Evolutionary conservation across 495 filamentous ascomycete species (phyloP), one percentile per base, ranked within the genome.

Genomic region (Penicillium herquei): DNA sequence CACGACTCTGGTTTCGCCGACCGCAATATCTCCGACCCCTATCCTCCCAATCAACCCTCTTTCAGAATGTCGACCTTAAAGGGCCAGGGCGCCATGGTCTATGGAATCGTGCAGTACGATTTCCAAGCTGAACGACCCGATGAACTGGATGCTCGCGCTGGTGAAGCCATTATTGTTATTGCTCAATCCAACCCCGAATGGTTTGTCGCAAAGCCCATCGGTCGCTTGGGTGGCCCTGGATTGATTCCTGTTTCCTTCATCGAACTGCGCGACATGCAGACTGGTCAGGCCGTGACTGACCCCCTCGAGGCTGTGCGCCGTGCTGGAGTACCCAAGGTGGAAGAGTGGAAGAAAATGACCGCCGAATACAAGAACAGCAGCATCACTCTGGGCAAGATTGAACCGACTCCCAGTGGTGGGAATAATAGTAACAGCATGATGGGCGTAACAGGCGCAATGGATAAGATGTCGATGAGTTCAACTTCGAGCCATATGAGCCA

Each of bases 311-410:
- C 95, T 7, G 90, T 98, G 49, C 84, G 83, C 56, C 82, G 86
- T 63, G 94, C 95, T 39, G 94, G 94, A 8, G 91, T 98, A 40
- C 94, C 95, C n/a, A 88, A 88, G 67, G 95, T 98, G 11, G 94
- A 98, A 68, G 95, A 98, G 64, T 98, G 94, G 94, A 98, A 98
- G 81, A 96, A 95, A 76, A 96, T 97, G 91, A 94, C 94, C 9
- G 92, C 91, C 18, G 92, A 97, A 46, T 98, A 98, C 76, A 98
- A 98, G 80, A 96, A 98, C 68, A 96, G 91, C 71, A 97, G 93
- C 71, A 98, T 98, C 67, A 90, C 90, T 5, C 78, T 98, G 31
- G 94, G 94, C 56, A 93, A 92, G 65, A 89, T 98, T 47, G 91
- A 96, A 3, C 33, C 48, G 8, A 16, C 39, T 16, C 56, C 69